These are phyloP conservation scores for Allium cepa DNA, from an alignment of 106 monocot species.

Conservation along the genomic window DNA sequence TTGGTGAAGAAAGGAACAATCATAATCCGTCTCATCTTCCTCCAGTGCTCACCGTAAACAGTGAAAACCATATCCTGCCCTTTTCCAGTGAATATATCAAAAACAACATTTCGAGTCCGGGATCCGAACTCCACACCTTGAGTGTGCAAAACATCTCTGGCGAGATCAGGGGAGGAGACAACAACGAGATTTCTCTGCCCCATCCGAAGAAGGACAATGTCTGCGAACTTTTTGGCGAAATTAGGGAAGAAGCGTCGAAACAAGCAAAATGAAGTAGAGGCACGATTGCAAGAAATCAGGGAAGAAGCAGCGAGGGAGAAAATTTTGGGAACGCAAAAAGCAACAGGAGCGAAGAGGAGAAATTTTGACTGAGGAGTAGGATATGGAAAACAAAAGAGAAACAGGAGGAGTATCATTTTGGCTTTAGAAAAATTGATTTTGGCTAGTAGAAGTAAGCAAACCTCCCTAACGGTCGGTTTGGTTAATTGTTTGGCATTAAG, in stretches of 20 bases:
- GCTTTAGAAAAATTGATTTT: no score
- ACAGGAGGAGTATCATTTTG: no score
- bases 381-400: no score
- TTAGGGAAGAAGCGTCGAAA: not conserved
- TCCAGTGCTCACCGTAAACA: conserved; percentile 83
- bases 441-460: no score
- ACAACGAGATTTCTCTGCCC: conserved; percentile 68
- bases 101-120: conserved; percentile 76
- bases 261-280: no score
- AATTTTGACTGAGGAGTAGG: no score
- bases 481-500: no score
- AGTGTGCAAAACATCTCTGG: conserved; percentile 69
- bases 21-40: conserved; percentile 90
- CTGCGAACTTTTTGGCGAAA: conserved; percentile 50
- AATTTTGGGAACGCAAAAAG: no score
- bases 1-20: conserved; percentile 91
- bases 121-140: conserved; percentile 86
- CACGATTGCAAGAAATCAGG: no score
- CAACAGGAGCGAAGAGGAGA: no score
- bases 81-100: conserved; percentile 80
- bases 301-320: no score
- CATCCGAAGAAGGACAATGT: conserved; percentile 63
- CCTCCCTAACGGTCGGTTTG: no score
- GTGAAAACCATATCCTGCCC: conserved; percentile 95
- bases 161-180: conserved; percentile 59